Conservation (phyloP, 2,329 filamentous ascomycete genomes). For the Ceratocystiopsis brevicomis region DNA sequence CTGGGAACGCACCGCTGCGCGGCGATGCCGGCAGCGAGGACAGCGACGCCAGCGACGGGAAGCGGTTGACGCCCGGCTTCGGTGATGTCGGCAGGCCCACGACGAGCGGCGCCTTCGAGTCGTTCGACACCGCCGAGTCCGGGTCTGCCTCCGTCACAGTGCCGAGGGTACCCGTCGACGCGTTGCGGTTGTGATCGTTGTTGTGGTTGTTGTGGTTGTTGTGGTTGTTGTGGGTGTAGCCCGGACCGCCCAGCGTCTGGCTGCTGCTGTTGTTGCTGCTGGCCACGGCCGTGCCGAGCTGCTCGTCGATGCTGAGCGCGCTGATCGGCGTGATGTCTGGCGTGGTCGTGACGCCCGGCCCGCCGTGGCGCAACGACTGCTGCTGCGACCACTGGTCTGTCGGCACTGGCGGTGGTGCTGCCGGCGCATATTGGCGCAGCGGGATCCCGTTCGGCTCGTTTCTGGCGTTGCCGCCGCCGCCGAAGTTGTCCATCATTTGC, state of each 20-base stretch:
- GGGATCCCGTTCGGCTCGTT: slow-evolving; percentile 40
- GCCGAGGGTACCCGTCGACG: slow-evolving; percentile 17
- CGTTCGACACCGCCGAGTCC: slow-evolving; percentile 31
- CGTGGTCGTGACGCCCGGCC: slow-evolving; percentile 22
- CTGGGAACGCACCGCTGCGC: background rate
- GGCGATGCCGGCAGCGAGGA: slow-evolving; percentile 16
- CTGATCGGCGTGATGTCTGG: slow-evolving; percentile 28
- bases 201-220: slow-evolving; percentile 1
- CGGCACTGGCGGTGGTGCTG: slow-evolving; percentile 37
- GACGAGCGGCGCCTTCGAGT: slow-evolving; percentile 30
- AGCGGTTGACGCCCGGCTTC: slow-evolving; percentile 22
- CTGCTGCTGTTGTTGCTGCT: background rate
- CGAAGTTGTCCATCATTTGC: slow-evolving; percentile 9
- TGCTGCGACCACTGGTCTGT: slow-evolving; percentile 16
- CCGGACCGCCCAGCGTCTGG: background rate
- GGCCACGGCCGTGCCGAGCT: slow-evolving; percentile 21
- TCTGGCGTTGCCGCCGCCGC: slow-evolving; percentile 23
- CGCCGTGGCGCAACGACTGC: slow-evolving; percentile 10
- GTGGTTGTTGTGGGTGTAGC: slow-evolving; percentile 6
- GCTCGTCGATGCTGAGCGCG: slow-evolving; percentile 36
- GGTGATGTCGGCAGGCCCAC: slow-evolving; percentile 35
- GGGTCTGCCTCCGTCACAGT: slow-evolving; percentile 25
- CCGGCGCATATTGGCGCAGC: slow-evolving; percentile 37
- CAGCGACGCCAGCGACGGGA: slow-evolving; percentile 29
- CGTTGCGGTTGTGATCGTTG: background rate